Conservation (phyloP, 257 asterid genomes). For the Solanum lycopersicoides region DNA sequence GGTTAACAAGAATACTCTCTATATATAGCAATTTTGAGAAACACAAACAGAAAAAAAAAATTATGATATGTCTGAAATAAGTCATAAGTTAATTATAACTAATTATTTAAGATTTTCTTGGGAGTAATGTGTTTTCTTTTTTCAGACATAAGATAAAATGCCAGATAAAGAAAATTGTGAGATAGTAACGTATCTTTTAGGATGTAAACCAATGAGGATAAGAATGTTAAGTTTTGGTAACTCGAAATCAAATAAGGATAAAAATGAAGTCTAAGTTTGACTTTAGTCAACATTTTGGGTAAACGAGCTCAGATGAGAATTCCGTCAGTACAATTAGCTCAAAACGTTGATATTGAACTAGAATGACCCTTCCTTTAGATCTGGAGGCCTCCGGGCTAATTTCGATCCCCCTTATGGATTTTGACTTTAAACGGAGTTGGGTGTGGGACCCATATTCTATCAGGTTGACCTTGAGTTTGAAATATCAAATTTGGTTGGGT, state of each 20-base stretch:
- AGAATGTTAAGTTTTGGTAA: neutral
- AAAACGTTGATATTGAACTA: too few relatives aligned
- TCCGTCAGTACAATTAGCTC: too few relatives aligned
- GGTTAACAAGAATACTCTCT: constrained; percentile 1
- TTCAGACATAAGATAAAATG: neutral
- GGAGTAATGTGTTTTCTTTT: neutral
- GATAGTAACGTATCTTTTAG: neutral
- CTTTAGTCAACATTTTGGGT: too few relatives aligned
- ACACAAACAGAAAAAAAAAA: neutral
- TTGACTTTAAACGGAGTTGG: too few relatives aligned
- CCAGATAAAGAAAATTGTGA: neutral
- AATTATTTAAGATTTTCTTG: neutral
- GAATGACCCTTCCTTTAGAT: too few relatives aligned
- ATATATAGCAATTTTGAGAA: constrained; percentile 5
- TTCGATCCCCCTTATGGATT: too few relatives aligned
- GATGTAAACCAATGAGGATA: neutral
- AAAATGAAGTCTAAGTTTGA: too few relatives aligned
- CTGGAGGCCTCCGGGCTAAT: too few relatives aligned
- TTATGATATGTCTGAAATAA: neutral
- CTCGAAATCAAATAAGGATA: neutral
- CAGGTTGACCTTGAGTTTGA: too few relatives aligned
- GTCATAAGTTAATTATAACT: neutral
- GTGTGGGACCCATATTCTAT: too few relatives aligned
- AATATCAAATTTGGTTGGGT: too few relatives aligned
- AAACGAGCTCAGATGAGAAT: too few relatives aligned